Conservation (phyloP, 2,329 filamentous ascomycete genomes). For the Xylaria sp. region DNA sequence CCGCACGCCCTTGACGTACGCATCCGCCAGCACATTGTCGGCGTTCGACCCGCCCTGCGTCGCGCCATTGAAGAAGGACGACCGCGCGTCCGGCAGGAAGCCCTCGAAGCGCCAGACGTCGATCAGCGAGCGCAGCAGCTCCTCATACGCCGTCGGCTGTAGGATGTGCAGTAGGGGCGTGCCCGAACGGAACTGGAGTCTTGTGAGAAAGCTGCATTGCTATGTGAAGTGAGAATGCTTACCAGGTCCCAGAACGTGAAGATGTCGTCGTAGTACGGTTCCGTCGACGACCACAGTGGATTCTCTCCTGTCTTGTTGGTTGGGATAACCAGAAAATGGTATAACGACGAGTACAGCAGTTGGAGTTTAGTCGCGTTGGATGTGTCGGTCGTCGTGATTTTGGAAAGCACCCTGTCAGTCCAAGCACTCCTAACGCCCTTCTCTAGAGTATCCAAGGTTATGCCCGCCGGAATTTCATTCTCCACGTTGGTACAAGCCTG, state of each 20-base stretch:
- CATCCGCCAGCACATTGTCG: conserved; percentile 75
- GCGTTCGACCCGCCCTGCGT: conserved; percentile 73
- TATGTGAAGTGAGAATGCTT: conserved; percentile 21
- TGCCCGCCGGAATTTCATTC: conserved; percentile 57
- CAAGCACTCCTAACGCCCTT: conserved; percentile 57
- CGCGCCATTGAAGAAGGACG: conserved; percentile 71
- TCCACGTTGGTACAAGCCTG: conserved; percentile 66
- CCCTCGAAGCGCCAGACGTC: conserved; percentile 71
- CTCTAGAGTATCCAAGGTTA: conserved; percentile 51
- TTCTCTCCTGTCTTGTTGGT: conserved; percentile 76
- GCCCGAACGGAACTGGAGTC: conserved; percentile 63
- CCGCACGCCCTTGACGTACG: conserved; percentile 70
- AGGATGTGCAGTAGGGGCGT: conserved; percentile 69
- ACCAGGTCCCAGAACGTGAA: conserved; percentile 70
- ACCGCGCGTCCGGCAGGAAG: conserved; percentile 69
- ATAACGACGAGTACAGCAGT: conserved; percentile 70
- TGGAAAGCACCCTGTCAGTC: conserved; percentile 67
- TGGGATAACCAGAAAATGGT: conserved; percentile 72
- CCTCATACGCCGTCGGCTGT: conserved; percentile 66
- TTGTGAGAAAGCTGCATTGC: background rate
- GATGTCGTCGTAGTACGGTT: conserved; percentile 75
- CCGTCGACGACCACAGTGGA: conserved; percentile 64
- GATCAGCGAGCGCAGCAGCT: conserved; percentile 69
- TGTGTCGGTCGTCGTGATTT: conserved; percentile 64
- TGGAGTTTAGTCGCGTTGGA: conserved; percentile 58